phyloP scores from a whole-genome alignment of 2,329 filamentous ascomycete species.

The Nemania sp. region DNA sequence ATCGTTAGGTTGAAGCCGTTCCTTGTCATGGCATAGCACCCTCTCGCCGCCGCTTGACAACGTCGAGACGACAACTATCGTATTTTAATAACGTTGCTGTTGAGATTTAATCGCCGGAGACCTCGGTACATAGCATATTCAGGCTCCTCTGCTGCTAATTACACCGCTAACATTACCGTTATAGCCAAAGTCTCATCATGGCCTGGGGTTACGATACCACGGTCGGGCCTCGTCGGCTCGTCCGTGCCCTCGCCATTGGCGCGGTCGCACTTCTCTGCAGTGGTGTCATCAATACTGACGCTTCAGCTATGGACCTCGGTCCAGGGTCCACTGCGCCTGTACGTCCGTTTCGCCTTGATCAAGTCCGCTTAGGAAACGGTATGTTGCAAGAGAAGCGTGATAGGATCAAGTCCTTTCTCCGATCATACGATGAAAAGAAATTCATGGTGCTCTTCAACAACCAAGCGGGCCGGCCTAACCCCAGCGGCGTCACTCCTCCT shows the following conservation, averaged over 20 bases:
- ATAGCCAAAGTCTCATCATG: conserved; percentile 9
- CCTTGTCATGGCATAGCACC: background rate
- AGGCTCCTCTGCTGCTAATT: too few species aligned
- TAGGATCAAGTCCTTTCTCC: conserved; percentile 37
- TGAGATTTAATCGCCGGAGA: too few species aligned
- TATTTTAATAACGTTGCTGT: too few species aligned
- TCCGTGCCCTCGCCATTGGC: conserved; percentile 20
- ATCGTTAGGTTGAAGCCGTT: background rate
- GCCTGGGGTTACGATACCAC: conserved; percentile 10
- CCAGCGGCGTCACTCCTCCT: conserved; percentile 31
- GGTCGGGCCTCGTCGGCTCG: conserved; percentile 19
- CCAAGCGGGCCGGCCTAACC: conserved; percentile 38
- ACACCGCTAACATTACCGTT: background rate
- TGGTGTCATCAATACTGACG: conserved; percentile 10
- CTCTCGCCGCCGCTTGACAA: background rate
- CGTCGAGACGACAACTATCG: too few species aligned
- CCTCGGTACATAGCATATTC: too few species aligned
- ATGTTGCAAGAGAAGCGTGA: conserved; percentile 41
- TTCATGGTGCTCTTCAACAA: conserved; percentile 41
- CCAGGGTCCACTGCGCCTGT: conserved; percentile 39
- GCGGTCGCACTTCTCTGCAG: conserved; percentile 15
- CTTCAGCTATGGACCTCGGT: conserved; percentile 30
- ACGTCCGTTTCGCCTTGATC: conserved; percentile 40
- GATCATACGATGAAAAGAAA: conserved; percentile 36
- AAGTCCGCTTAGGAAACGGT: conserved; percentile 38